A percentile compares a stretch with the other conserved stretches of the same genome.
These are phyloP conservation scores for Limnomonas spitsbergensis DNA, from an alignment of 139 green algal species.

Conservation along the genomic window DNA sequence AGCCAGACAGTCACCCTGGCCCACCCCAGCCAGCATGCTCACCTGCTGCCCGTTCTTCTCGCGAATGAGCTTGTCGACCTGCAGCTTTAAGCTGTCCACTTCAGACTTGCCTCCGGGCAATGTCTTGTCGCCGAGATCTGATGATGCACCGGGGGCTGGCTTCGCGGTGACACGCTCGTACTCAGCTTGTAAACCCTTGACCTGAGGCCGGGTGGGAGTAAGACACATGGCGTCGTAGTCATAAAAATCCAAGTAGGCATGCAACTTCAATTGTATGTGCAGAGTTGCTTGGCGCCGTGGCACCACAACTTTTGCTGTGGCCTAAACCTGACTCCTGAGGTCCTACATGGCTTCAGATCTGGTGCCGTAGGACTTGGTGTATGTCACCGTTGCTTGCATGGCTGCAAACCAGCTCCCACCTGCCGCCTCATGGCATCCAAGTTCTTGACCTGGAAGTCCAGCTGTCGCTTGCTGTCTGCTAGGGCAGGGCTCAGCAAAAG, in stretches of 20 bases:
- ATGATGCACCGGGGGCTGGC: not conserved
- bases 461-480: constrained; percentile 3
- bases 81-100: constrained; percentile 24
- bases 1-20: no score
- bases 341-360: no score
- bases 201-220: constrained; percentile 21
- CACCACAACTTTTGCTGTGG: no score
- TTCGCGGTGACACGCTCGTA: constrained; percentile 34
- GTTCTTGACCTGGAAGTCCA: constrained; percentile 34
- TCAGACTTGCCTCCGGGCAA: not conserved
- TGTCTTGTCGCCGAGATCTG: not conserved
- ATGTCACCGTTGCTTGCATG: no score
- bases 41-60: constrained; percentile 37
- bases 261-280: no score
- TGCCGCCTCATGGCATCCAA: constrained; percentile 33
- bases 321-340: no score
- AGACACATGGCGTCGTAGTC: no score
- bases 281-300: no score
- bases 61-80: constrained; percentile 29
- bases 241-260: no score
- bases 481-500: constrained; percentile 24
- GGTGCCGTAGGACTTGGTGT: no score
- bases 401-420: no score
- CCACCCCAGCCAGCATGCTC: no score
- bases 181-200: constrained; percentile 42